These are phyloP conservation scores for Ophiostoma sp. DNA, from an alignment of 2,329 filamentous ascomycete species.

Conservation along the genomic window DNA sequence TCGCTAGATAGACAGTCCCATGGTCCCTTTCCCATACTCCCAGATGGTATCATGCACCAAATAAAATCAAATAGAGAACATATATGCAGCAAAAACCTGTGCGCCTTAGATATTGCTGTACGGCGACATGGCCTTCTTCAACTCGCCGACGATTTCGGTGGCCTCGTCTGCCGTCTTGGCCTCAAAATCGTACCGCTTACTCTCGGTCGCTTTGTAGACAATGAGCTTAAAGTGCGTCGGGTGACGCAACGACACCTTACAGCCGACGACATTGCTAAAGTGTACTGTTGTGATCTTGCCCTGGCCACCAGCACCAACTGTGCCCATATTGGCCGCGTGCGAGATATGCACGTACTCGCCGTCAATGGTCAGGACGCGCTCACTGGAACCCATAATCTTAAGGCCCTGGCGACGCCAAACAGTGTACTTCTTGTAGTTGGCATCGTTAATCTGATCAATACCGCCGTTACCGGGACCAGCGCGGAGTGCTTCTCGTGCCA, in stretches of 20 bases:
- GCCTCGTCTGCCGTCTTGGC: slow-evolving; percentile 71
- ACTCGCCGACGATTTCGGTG: slow-evolving; percentile 73
- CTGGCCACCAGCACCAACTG: slow-evolving; percentile 65
- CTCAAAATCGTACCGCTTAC: slow-evolving; percentile 83
- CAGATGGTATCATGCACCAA: slow-evolving; percentile 7
- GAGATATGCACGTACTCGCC: slow-evolving; percentile 86
- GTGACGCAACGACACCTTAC: slow-evolving; percentile 77
- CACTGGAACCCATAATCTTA: slow-evolving; percentile 73
- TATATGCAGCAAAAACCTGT: neutral
- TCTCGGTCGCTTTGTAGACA: slow-evolving; percentile 73
- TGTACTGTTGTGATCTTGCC: slow-evolving; percentile 79
- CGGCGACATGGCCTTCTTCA: slow-evolving; percentile 72
- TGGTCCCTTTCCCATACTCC: neutral
- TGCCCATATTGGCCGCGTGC: slow-evolving; percentile 59
- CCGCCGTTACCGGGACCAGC: slow-evolving; percentile 43
- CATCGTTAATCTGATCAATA: slow-evolving; percentile 56
- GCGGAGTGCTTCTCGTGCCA: slow-evolving; percentile 58
- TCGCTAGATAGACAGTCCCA: neutral
- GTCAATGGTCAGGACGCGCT: slow-evolving; percentile 75
- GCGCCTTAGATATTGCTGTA: slow-evolving; percentile 53
- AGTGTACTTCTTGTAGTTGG: slow-evolving; percentile 72
- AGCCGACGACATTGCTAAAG: slow-evolving; percentile 78
- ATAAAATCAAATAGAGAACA: neutral
- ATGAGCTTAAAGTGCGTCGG: slow-evolving; percentile 72
- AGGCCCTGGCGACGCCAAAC: slow-evolving; percentile 83